Evolutionary conservation across 106 monocot species (phyloP).

Genomic region (Dactylorhiza incarnata): DNA sequence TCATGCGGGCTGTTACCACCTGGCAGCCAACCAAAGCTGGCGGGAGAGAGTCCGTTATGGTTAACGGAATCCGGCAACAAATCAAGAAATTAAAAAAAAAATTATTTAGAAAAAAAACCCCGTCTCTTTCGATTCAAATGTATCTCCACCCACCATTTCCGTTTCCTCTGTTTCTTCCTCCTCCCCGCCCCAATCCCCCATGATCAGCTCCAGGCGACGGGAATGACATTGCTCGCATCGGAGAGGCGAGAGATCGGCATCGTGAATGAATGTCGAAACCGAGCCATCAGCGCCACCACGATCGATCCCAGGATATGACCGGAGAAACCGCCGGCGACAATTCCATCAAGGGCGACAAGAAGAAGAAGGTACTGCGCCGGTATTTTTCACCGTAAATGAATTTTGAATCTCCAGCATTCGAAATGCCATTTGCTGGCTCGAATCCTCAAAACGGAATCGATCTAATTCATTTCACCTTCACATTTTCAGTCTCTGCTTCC

Average conservation of each 20-base stretch:
- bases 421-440: not conserved
- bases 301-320: slow-evolving; percentile 27
- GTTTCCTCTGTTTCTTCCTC: not conserved
- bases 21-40: not conserved
- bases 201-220: not conserved
- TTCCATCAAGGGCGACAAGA: slow-evolving; percentile 49
- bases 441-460: not conserved
- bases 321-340: slow-evolving; percentile 23
- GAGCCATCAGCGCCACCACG: not conserved
- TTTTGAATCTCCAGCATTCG: not conserved
- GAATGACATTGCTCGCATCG: slow-evolving; percentile 10
- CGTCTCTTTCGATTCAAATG: not conserved
- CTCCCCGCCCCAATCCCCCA: not conserved
- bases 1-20: not conserved
- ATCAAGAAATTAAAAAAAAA: slow-evolving; percentile 5
- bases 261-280: slow-evolving; percentile 39
- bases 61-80: not conserved
- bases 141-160: not conserved
- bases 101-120: not conserved
- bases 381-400: not conserved
- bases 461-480: not conserved
- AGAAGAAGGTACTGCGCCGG: slow-evolving; percentile 38
- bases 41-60: slow-evolving; percentile 4
- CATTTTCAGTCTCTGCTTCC: slow-evolving; percentile 41
- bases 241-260: not conserved